Evolutionary conservation across 2,329 filamentous ascomycete species (phyloP).

Genomic region (Aotearoamyces nothofagi): DNA sequence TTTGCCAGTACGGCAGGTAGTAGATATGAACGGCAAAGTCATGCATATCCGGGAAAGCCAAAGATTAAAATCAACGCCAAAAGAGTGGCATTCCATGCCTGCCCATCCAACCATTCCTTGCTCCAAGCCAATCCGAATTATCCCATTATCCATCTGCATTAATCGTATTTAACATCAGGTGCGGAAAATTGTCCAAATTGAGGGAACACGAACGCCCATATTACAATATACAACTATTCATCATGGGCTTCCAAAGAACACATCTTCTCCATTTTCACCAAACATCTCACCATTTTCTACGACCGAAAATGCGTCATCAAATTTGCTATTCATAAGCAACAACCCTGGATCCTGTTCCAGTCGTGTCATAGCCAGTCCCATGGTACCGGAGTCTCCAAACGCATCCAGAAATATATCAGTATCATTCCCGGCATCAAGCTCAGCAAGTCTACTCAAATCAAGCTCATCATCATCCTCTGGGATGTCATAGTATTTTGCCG

Average conservation of each 20-base stretch:
- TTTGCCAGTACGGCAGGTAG: no score
- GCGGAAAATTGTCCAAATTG: no score
- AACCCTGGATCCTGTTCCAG: conserved; percentile 17
- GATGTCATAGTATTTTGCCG: conserved; percentile 16
- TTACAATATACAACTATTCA: no score
- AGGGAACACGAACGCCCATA: no score
- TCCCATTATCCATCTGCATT: no score
- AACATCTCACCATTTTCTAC: conserved; percentile 12
- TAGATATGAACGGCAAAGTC: no score
- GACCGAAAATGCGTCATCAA: conserved; percentile 14
- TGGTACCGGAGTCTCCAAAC: conserved; percentile 13
- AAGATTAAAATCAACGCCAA: no score
- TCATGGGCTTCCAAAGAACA: conserved; percentile 20
- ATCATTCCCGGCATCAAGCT: conserved; percentile 11
- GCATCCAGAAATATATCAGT: conserved; percentile 21
- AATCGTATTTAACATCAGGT: no score
- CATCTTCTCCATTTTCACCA: conserved; percentile 11
- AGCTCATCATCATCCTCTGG: conserved; percentile 12
- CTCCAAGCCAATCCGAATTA: no score
- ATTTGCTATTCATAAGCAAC: conserved; percentile 14
- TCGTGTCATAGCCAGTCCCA: conserved; percentile 13
- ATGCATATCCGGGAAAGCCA: no score
- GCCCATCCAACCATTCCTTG: no score
- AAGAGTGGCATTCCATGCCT: no score
- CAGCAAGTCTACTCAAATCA: neutral